A percentile compares a stretch with the other conserved stretches of the same genome.
These are phyloP conservation scores for Hamamelis virginiana DNA, from an alignment of 164 flowering plant genomes.

Conservation along the genomic window DNA sequence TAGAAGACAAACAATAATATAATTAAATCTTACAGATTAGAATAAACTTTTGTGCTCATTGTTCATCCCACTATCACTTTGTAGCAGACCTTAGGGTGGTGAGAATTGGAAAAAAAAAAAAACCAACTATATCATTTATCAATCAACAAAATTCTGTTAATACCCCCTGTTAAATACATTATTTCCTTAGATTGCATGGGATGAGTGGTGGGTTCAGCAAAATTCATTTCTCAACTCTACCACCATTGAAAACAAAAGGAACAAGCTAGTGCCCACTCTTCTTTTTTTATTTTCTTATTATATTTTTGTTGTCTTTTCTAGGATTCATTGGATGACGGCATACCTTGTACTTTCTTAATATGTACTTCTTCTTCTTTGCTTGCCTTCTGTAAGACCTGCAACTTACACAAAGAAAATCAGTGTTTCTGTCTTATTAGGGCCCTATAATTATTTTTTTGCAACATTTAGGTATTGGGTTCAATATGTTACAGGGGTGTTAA, in stretches of 20 bases:
- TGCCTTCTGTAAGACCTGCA: constrained; percentile 51
- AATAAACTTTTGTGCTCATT: background rate
- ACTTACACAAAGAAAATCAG: constrained; percentile 15
- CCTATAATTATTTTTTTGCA: background rate
- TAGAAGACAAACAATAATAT: background rate
- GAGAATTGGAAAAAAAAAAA: no score
- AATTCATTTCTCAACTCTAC: background rate
- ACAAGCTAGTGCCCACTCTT: background rate
- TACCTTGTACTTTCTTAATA: constrained; percentile 37
- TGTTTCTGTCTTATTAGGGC: background rate
- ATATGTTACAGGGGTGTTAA: background rate
- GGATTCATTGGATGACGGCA: constrained; percentile 4
- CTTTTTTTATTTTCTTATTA: background rate
- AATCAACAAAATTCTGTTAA: no score
- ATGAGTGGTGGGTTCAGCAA: background rate
- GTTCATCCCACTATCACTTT: background rate
- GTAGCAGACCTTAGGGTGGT: no score
- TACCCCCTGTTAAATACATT: no score
- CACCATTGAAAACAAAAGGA: background rate
- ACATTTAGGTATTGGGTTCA: background rate
- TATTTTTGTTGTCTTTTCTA: background rate
- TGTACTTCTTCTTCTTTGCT: constrained; percentile 30
- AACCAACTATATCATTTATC: no score
- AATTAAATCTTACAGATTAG: background rate
- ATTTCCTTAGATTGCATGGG: no score